These are phyloP conservation scores for Didymella keratinophila DNA, from an alignment of 2,329 filamentous ascomycete genomes.

Conservation along the genomic window DNA sequence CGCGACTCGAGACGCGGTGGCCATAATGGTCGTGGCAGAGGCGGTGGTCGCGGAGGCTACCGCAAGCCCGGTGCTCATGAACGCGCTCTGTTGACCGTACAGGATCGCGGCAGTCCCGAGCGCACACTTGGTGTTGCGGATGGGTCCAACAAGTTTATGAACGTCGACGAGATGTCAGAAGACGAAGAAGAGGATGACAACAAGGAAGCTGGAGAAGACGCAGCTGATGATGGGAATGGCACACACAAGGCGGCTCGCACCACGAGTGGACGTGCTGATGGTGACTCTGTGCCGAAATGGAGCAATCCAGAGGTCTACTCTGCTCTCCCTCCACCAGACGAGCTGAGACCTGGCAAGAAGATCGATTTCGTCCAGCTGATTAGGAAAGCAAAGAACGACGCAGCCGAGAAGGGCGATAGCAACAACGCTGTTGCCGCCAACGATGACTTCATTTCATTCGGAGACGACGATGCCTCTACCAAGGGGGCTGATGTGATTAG, in stretches of 20 bases:
- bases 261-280: slow-evolving; percentile 34
- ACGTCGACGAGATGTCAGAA: slow-evolving; percentile 51
- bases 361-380: slow-evolving; percentile 90
- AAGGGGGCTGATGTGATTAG: slow-evolving; percentile 46
- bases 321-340: slow-evolving; percentile 80
- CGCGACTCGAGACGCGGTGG: slow-evolving; percentile 33
- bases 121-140: slow-evolving; percentile 55
- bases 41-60: slow-evolving; percentile 28
- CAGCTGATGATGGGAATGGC: slow-evolving; percentile 29
- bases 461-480: slow-evolving; percentile 63
- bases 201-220: slow-evolving; percentile 36
- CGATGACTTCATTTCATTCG: slow-evolving; percentile 91
- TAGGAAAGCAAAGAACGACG: slow-evolving; percentile 78
- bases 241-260: slow-evolving; percentile 38
- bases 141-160: slow-evolving; percentile 52
- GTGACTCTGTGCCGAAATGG: slow-evolving; percentile 73
- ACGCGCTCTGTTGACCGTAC: slow-evolving; percentile 55
- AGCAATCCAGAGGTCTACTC: slow-evolving; percentile 97
- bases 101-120: slow-evolving; percentile 54
- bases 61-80: slow-evolving; percentile 51
- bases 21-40: slow-evolving; percentile 24
- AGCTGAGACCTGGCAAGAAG: slow-evolving; percentile 72
- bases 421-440: slow-evolving; percentile 55
- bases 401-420: slow-evolving; percentile 63
- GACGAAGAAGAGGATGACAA: slow-evolving; percentile 48